These are phyloP conservation scores for Bipolaris cookei DNA, from an alignment of 2,329 filamentous ascomycete species.

Conservation along the genomic window DNA sequence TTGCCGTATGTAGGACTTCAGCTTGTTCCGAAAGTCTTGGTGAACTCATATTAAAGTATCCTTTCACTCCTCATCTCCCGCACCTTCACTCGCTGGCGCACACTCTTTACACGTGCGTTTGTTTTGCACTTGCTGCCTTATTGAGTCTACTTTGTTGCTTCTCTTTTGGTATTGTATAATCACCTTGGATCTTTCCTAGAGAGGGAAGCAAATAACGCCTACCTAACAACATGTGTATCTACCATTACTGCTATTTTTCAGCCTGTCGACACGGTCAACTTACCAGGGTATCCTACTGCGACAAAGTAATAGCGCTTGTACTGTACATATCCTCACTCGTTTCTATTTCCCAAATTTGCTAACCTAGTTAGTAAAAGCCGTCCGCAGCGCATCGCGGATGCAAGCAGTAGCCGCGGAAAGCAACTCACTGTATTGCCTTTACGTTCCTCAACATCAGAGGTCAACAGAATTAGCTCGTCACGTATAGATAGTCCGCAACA, in stretches of 20 bases:
- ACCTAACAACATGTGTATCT: slow-evolving; percentile 43
- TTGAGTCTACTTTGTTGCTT: slow-evolving; percentile 7
- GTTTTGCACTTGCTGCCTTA: slow-evolving; percentile 4
- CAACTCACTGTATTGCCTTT: slow-evolving; percentile 13
- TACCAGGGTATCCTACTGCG: slow-evolving; percentile 41
- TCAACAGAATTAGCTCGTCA: slow-evolving; percentile 20
- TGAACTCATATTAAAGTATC: neutral
- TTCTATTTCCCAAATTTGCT: neutral
- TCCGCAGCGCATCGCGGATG: slow-evolving; percentile 19
- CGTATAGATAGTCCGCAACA: slow-evolving; percentile 27
- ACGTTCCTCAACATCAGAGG: slow-evolving; percentile 17
- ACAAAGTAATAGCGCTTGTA: slow-evolving; percentile 30
- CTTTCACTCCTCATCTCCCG: slow-evolving; percentile 2
- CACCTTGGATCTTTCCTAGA: slow-evolving; percentile 15
- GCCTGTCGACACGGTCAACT: slow-evolving; percentile 43
- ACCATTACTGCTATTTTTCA: slow-evolving; percentile 44
- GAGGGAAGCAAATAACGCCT: slow-evolving; percentile 14
- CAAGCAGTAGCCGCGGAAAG: slow-evolving; percentile 8
- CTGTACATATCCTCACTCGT: slow-evolving; percentile 18
- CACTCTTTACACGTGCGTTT: slow-evolving; percentile 15
- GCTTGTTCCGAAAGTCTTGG: no score
- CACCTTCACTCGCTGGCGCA: neutral
- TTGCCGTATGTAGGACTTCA: no score
- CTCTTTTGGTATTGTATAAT: slow-evolving; percentile 4
- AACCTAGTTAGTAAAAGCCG: slow-evolving; percentile 24